Base-by-base conservation (phyloP, 495 filamentous ascomycete species). In the Penicillium coffeae region DNA sequence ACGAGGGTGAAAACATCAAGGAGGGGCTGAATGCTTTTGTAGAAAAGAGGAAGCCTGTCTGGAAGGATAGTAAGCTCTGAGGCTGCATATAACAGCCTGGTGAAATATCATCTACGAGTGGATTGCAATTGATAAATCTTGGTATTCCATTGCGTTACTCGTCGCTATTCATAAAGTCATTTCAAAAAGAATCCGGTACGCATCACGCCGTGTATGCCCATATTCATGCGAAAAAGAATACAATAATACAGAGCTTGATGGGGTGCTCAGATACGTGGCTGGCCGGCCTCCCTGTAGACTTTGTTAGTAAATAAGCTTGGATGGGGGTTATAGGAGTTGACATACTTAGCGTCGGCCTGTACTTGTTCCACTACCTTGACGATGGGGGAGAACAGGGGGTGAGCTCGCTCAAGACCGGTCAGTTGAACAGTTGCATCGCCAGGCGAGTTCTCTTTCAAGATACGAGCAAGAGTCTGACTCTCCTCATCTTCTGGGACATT, bases 401-500 rank as follows among this genome's bases (percentile, higher is more conserved):
- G 87, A 6, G 60, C 68, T 50, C 80, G 68, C 55, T 87, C 80
- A 19, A 96, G 73, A 15, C 88, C 88, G 49, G 85, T 89, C 44
- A 96, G 78, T 65, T 89, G 68, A 47, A 83, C 80, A 7, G 88
- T 83, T 2, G 83, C 85, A 51, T 88, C 83, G 37, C 85, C 73
- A 22, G 76, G 70, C 7, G 65, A 69, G 59, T 82, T 79, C 52
- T 79, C 75, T 56, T 84, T 80, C 71, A 96, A 83, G 62, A 91
- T 89, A 74, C 86, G 83, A 53, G 88, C 87, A 35, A 96, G 77
- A 58, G 92, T 81, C 25, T 62, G 71, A 61, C 87, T 91, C 82
- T 95, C 90, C 0, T 90, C 87, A 58, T 96, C 90, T 18, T 82
- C 90, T 49, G 86, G 76, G 30, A 95, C 87, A 64, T 95, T 88